Conservation (phyloP, 2,329 filamentous ascomycete genomes). For the Pleomassaria siparia region DNA sequence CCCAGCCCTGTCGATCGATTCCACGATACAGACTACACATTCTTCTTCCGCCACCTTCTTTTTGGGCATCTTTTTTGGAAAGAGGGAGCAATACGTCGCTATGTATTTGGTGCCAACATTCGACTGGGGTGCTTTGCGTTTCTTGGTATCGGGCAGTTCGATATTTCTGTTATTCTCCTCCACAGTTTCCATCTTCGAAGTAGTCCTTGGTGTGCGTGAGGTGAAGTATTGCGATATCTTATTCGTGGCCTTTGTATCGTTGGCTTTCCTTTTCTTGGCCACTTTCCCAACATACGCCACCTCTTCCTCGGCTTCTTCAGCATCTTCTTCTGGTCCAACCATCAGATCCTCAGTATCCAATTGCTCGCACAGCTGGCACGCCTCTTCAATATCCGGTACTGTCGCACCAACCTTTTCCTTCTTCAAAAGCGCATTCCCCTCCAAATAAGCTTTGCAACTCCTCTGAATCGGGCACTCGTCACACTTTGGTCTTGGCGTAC, state of each 20-base stretch:
- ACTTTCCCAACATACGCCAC: conserved; percentile 5
- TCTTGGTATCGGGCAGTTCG: conserved; percentile 15
- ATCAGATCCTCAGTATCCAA: conserved; percentile 35
- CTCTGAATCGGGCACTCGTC: conserved; percentile 35
- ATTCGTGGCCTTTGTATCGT: conserved; percentile 11
- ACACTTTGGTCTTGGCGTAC: conserved; percentile 62
- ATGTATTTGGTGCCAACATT: conserved; percentile 14
- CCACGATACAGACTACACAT: conserved; percentile 36
- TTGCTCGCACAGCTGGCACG: conserved; percentile 29
- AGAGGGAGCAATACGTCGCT: conserved; percentile 35
- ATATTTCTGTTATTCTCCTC: conserved; percentile 8
- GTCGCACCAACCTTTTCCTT: conserved; percentile 10
- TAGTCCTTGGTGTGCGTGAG: conserved; percentile 17
- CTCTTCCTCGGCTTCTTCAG: conserved; percentile 15
- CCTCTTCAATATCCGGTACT: conserved; percentile 33
- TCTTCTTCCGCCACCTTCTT: conserved; percentile 38
- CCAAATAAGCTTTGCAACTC: conserved; percentile 37
- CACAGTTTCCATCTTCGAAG: conserved; percentile 8
- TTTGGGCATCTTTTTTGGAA: conserved; percentile 38
- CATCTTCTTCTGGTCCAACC: conserved; percentile 16
- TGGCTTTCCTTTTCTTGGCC: conserved; percentile 26
- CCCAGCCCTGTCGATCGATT: conserved; percentile 12
- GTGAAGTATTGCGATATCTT: conserved; percentile 37
- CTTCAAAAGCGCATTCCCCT: conserved; percentile 26
- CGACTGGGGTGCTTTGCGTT: conserved; percentile 24